These are phyloP conservation scores for Staphylotrichum tortipilum DNA, from an alignment of 495 filamentous ascomycete species.

Conservation along the genomic window DNA sequence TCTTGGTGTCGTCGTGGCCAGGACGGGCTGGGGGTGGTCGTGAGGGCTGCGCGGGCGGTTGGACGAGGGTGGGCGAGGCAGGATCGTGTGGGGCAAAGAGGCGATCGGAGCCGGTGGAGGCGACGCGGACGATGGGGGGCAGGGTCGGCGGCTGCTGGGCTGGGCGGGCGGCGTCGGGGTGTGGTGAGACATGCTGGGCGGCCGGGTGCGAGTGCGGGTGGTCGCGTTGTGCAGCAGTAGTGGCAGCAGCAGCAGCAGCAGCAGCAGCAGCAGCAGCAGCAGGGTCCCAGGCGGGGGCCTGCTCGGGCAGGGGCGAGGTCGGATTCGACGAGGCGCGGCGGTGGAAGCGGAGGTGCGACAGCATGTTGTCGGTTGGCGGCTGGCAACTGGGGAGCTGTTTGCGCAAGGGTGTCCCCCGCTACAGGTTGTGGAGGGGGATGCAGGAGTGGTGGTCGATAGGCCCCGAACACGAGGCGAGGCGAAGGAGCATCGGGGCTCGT, in stretches of 20 bases:
- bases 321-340: slow-evolving; percentile 46
- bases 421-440: no score
- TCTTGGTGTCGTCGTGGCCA: slow-evolving; percentile 19
- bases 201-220: slow-evolving; percentile 27
- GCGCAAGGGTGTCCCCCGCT: no score
- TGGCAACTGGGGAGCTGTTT: no score
- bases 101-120: slow-evolving; percentile 29
- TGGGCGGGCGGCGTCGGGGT: slow-evolving; percentile 33
- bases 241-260: no score
- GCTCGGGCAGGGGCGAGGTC: slow-evolving; percentile 41
- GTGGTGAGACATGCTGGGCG: slow-evolving; percentile 31
- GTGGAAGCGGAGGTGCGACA: slow-evolving; percentile 48
- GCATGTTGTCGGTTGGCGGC: no score
- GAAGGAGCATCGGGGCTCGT: no score
- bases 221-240: slow-evolving; percentile 30
- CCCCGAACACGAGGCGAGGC: neutral
- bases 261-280: no score
- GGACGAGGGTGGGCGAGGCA: slow-evolving; percentile 9
- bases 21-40: slow-evolving; percentile 21
- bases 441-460: neutral
- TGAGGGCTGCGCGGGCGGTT: no score
- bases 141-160: slow-evolving; percentile 32
- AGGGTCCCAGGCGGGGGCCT: slow-evolving; percentile 28
- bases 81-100: slow-evolving; percentile 8
- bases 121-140: slow-evolving; percentile 39